Evolutionary conservation across 345 rosid species (phyloP), one percentile per base, ranked within the genome.

Genomic region (Erodium maritimum): DNA sequence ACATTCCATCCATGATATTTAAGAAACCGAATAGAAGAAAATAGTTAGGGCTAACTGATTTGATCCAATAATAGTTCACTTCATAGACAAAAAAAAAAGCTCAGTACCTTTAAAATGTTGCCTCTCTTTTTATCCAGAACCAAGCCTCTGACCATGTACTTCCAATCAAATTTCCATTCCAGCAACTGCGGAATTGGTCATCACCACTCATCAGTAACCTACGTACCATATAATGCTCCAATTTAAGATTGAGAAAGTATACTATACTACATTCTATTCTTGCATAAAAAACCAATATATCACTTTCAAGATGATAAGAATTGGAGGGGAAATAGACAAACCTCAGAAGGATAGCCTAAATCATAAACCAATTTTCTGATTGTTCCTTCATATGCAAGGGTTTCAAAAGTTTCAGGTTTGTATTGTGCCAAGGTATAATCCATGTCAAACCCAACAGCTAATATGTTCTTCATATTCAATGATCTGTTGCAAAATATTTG

Each of bases 341-440:
- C 99, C 99, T 89, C 94, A 42, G 21, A 60, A 48, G 96, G 94
- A 77, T 89, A 93, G 52, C 99, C 94, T 74, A 93, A 80, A 74
- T 87, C 81, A 75, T 83, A 63, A 5, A 93, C 99, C 80, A 93
- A 65, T 70, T 93, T 93, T 68, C 63, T 77, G 64, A 87, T 71
- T 19, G 99, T 93, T 76, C 99, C 96, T 63, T 77, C 82, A 65
- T 89, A 93, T 1, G 94, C 89, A 72, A 93, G 99, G 55, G 96
- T 71, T 72, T 93, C 99, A 57, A 93, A 93, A 54, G 99, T 89
- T 61, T 87, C 99, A 37, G 96, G 82, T 61, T 80, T 93, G 78
- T 93, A 93, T 64, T 93, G 99, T 21, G 99, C 99, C 73, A 89
- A 76, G n/a, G 99, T 93, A 71, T 93, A 93, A 72, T 93, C 99